Evolutionary conservation across 306 rosid genomes (phyloP), one percentile per base, ranked within the genome.

Genomic region (Phaseolus lunatus): DNA sequence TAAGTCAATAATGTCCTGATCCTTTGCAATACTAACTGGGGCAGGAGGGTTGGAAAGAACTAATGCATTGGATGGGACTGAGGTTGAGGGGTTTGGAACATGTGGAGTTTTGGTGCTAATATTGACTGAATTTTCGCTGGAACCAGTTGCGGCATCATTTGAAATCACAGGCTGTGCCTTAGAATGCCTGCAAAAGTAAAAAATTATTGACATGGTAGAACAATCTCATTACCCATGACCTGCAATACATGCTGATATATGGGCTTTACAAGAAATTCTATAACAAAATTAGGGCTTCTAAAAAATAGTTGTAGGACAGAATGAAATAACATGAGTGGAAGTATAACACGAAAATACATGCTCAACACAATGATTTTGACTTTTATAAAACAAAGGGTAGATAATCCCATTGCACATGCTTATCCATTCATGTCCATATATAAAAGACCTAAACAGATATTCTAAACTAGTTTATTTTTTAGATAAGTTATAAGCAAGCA

Each of bases 1-100:
- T 41, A 96, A 86, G 86, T 96, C 98, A 50, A 96, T 91, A 35
- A 96, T 85, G 82, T 96, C 93, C 91, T 92, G 97, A 67, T 96
- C 97, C 70, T 87, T 82, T 19, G 87, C 12, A 16, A 84, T 81
- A 78, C 78, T 87, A 45, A 83, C 82, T 2, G 91, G 88, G 23
- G 92, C 84, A 47, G 97, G 91, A 33, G 90, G 97, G 75, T 84
- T 68, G 3, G 85, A 79, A 57, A 89, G 85, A 59, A 89, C 92
- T 77, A 96, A 82, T 14, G 96, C 96, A 22, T 85, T 88, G 80
- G 87, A 74, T 1, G 94, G 81, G 53, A 66, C 70, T 33, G 94
- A 58, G 11, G 88, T 75, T 62, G 89, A 70, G 56, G 81, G 50
- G 24, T 84, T 78, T 45, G 86, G 49, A 49, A 78, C 50, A 35